These are phyloP conservation scores for Xylaria intraflava DNA, from an alignment of 495 filamentous ascomycete species.

Conservation along the genomic window DNA sequence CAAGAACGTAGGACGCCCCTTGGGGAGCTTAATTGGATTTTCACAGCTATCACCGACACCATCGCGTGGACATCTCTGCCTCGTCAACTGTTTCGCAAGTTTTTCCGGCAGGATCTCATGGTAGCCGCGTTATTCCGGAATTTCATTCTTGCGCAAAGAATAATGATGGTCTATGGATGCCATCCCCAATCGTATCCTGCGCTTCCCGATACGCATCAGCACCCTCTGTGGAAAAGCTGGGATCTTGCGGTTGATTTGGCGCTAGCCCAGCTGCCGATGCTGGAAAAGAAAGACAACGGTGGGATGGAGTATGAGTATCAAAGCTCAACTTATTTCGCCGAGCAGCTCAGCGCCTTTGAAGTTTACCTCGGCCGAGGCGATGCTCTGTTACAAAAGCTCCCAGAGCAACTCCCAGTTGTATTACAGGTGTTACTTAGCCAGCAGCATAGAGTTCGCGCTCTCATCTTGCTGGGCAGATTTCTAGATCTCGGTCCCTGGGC, in stretches of 20 bases:
- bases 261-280: slow-evolving; percentile 78
- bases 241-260: slow-evolving; percentile 96
- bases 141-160: slow-evolving; percentile 86
- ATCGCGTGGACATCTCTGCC: slow-evolving; percentile 96
- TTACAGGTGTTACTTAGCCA: slow-evolving; percentile 94
- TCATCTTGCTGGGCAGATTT: slow-evolving; percentile 91
- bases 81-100: slow-evolving; percentile 84
- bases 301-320: slow-evolving; percentile 82
- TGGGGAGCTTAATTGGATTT: slow-evolving; percentile 98
- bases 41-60: slow-evolving; percentile 97
- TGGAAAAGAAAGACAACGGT: slow-evolving; percentile 63
- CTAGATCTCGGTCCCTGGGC: slow-evolving; percentile 96
- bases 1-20: slow-evolving; percentile 92
- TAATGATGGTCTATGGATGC: slow-evolving; percentile 93
- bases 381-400: slow-evolving; percentile 73
- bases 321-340: slow-evolving; percentile 92
- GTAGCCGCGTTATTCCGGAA: slow-evolving; percentile 95
- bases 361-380: slow-evolving; percentile 85
- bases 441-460: slow-evolving; percentile 83
- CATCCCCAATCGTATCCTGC: slow-evolving; percentile 83
- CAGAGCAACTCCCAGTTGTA: slow-evolving; percentile 92
- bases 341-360: slow-evolving; percentile 96
- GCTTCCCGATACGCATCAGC: slow-evolving; percentile 84
- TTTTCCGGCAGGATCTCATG: slow-evolving; percentile 98
- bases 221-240: slow-evolving; percentile 96